Base-by-base conservation (phyloP, 179 eudicot genomes). In the Sideroxylon spinosum region DNA sequence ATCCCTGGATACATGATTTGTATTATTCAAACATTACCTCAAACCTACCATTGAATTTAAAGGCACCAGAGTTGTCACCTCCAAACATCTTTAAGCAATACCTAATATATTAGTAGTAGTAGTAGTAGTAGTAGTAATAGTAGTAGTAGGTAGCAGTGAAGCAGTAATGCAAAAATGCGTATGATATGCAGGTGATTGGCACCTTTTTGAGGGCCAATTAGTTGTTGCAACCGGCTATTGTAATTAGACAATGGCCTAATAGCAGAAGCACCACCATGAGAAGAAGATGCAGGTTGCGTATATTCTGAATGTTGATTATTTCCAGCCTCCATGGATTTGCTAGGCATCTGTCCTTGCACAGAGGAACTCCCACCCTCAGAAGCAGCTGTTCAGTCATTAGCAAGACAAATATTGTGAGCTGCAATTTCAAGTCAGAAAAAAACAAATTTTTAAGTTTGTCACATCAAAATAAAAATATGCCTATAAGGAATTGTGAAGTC, bases 141-240 rank as follows among this genome's bases (percentile, higher is more conserved):
- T 23, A 20, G 25, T 37, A 37, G 44, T 37, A 71, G 13, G 26
- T 16, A 53, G 26, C 26, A 50, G 19, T 17, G 75, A 37, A 37
- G 44, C 44, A 37, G 44, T 37, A 37, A 37, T 37, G 4, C 19
- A 37, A 13, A 37, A 25, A 64, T 50, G 53, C 48, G 37, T 10
- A 12, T 32, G 29, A 76, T 44, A 64, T 78, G 49, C 4, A 4
- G 55, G 44, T 3, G 4, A 37, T 37, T 20, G 44, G 44, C 71
- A 85, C 89, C 87, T 80, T 86, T 86, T 65, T 73, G 84, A 66
- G 75, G 80, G 20, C 88, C 87, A 82, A 71, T 78, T 73, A 71
- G 79, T 78, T 81, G 79, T 23, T 79, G 88, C 37, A 84, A 74
- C 11, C 85, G 78, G 19, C 70, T 73, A 69, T 76, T 84, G 78